These are phyloP conservation scores for Chaetomium strumarium DNA, from an alignment of 2,329 filamentous ascomycete species.

Conservation along the genomic window DNA sequence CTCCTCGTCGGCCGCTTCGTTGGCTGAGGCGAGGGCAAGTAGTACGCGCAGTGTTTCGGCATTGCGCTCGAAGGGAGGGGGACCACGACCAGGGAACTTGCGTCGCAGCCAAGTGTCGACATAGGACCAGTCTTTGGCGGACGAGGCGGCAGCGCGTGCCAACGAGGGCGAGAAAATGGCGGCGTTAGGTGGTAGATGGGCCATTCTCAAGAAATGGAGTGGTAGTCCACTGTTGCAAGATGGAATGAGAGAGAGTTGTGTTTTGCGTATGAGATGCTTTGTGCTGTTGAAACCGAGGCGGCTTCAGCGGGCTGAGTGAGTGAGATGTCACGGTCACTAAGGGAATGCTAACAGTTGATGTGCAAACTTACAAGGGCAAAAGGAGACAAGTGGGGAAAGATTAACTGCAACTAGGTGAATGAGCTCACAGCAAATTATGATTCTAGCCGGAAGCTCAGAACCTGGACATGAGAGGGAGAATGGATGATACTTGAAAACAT, in stretches of 20 bases:
- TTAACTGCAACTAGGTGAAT: too few species aligned
- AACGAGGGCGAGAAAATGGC: slow-evolving; percentile 64
- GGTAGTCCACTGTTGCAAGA: background rate
- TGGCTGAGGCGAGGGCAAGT: slow-evolving; percentile 65
- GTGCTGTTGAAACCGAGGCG: too few species aligned
- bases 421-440: too few species aligned
- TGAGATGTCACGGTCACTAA: too few species aligned
- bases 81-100: slow-evolving; percentile 57
- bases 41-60: slow-evolving; percentile 72
- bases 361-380: too few species aligned
- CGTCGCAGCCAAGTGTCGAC: slow-evolving; percentile 76
- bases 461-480: too few species aligned
- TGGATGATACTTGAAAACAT: too few species aligned
- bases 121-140: slow-evolving; percentile 86
- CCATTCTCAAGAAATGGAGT: slow-evolving; percentile 26
- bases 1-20: slow-evolving; percentile 73
- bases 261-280: too few species aligned
- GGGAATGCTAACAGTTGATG: too few species aligned
- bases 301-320: too few species aligned
- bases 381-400: too few species aligned
- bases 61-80: slow-evolving; percentile 80
- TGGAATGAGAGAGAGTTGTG: background rate
- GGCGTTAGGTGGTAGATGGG: slow-evolving; percentile 35
- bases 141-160: slow-evolving; percentile 69
- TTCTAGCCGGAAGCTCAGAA: too few species aligned